Percentiles rank a stretch among this genome's conserved stretches.
phyloP scores from a whole-genome alignment of 2,329 filamentous ascomycete species.

The Diaporthe sp. region DNA sequence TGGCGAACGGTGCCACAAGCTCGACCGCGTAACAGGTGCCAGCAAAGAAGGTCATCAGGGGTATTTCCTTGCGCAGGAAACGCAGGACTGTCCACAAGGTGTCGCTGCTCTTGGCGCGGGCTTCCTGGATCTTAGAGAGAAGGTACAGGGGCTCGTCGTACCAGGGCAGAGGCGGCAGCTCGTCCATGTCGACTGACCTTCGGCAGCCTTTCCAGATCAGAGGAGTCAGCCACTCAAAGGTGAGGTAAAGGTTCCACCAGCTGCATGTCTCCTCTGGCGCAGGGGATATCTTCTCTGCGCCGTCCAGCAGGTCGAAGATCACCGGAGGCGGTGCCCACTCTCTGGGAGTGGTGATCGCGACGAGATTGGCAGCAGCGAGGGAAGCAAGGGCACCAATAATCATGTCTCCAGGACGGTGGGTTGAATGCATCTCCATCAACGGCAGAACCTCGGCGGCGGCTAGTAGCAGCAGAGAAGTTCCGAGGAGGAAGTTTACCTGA shows the following conservation, averaged over 20 bases:
- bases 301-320: conserved; percentile 55
- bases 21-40: conserved; percentile 58
- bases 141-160: conserved; percentile 68
- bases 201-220: conserved; percentile 62
- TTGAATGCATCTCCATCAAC: conserved; percentile 40
- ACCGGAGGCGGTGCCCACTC: conserved; percentile 64
- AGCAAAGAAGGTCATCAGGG: conserved; percentile 61
- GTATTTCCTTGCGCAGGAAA: conserved; percentile 59
- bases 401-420: conserved; percentile 47
- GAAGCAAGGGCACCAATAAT: conserved; percentile 53
- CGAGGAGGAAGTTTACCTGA: conserved; percentile 40
- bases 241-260: conserved; percentile 66
- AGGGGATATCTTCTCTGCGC: conserved; percentile 54
- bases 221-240: conserved; percentile 65
- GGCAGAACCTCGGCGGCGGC: conserved; percentile 44
- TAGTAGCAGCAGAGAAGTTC: conserved; percentile 33
- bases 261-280: conserved; percentile 67
- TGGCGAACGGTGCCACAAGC: conserved; percentile 65
- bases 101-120: conserved; percentile 58
- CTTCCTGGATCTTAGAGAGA: conserved; percentile 58
- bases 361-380: conserved; percentile 53
- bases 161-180: conserved; percentile 65
- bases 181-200: conserved; percentile 60
- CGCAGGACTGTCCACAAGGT: conserved; percentile 62
- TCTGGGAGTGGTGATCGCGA: conserved; percentile 62